Evolutionary conservation across 805 yeast genomes (phyloP).

Genomic region (Kazachstania psychrophila): DNA sequence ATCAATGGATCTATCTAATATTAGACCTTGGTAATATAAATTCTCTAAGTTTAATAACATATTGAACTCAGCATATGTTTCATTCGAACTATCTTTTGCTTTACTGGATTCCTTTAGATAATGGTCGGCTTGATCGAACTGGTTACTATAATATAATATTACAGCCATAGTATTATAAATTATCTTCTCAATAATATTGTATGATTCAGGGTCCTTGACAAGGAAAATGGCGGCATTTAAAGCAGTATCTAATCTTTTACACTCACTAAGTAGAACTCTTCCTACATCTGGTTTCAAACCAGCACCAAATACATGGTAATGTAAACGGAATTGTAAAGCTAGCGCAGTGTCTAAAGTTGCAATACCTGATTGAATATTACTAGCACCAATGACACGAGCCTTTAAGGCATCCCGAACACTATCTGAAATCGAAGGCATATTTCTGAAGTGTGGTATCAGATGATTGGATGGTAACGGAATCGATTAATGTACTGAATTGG

Average conservation of each 20-base stretch:
- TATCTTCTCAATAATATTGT: slow-evolving; percentile 12
- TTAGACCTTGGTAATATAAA: slow-evolving; percentile 14
- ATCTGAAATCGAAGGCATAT: slow-evolving; percentile 19
- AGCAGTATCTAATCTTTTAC: slow-evolving; percentile 8
- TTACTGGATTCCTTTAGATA: slow-evolving; percentile 6
- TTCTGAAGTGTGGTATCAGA: too few species aligned
- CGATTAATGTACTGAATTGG: too few species aligned
- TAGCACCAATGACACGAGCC: slow-evolving; percentile 21
- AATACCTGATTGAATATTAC: slow-evolving; percentile 15
- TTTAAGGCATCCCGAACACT: slow-evolving; percentile 14
- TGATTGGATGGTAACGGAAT: too few species aligned
- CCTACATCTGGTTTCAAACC: slow-evolving; percentile 10
- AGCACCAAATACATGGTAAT: slow-evolving; percentile 20
- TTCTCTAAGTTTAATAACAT: slow-evolving; percentile 19
- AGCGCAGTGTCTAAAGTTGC: slow-evolving; percentile 17
- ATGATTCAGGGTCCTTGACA: slow-evolving; percentile 4
- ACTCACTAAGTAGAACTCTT: slow-evolving; percentile 14
- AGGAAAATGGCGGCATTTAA: slow-evolving; percentile 6
- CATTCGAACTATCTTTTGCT: slow-evolving; percentile 2
- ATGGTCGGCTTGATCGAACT: slow-evolving; percentile 5
- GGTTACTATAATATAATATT: slow-evolving; percentile 10
- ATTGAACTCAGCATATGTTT: background rate
- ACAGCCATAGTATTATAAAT: slow-evolving; percentile 15
- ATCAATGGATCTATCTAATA: slow-evolving; percentile 2
- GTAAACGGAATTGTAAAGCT: slow-evolving; percentile 23